Evolutionary conservation across 73 alveolate species (phyloP).

Genomic region (Tetrahymena malaccensis): DNA sequence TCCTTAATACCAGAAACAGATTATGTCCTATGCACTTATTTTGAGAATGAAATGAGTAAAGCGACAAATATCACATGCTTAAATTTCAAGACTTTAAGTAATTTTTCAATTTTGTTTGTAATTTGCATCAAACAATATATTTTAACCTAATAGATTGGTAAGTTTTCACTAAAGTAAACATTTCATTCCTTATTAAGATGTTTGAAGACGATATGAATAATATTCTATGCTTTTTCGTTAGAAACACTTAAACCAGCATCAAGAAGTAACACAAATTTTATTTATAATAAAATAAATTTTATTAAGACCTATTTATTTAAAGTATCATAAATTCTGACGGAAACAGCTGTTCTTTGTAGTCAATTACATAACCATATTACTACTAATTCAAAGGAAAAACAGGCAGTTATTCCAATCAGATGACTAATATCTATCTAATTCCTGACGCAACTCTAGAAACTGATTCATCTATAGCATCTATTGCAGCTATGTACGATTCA

Average conservation of each 20-base stretch:
- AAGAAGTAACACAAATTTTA: neutral
- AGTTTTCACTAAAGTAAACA: neutral
- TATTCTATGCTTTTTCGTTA: neutral
- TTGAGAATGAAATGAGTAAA: neutral
- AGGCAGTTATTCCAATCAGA: neutral
- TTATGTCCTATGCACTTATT: neutral
- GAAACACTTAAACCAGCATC: neutral
- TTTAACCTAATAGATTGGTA: neutral
- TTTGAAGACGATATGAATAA: neutral
- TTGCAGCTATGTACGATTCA: neutral
- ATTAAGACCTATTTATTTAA: neutral
- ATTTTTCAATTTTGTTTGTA: neutral
- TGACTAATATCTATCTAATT: neutral
- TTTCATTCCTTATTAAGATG: neutral
- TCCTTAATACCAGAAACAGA: neutral
- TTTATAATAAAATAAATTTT: neutral
- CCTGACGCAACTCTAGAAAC: neutral
- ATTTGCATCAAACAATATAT: neutral
- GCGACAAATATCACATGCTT: neutral
- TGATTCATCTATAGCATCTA: neutral
- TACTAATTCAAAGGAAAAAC: neutral
- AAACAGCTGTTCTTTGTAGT: neutral
- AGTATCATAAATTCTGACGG: neutral
- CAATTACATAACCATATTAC: neutral
- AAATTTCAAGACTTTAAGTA: neutral